Evolutionary conservation across 2,329 filamentous ascomycete species (phyloP), one percentile per base, ranked within the genome.

Genomic region (Epichloe sylvatica): DNA sequence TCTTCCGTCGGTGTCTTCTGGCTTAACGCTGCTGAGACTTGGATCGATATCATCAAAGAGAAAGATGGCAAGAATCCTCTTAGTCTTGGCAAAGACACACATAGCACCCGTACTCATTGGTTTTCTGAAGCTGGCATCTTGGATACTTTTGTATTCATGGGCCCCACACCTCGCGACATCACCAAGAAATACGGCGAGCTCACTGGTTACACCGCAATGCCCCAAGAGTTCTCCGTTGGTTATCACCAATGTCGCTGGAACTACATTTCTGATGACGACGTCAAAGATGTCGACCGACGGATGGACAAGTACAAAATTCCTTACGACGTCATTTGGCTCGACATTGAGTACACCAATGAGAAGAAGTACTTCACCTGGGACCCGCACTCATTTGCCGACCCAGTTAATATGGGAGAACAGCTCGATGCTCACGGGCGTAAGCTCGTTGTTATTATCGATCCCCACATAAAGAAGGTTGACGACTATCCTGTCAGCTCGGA

Each of bases 231-330:
- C 59, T 78, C 91, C 2, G 81, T 98, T 56, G 92, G 80, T 12
- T 96, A 97, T 67, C 92, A 98, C 62, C 92, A 98, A 66, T 97
- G 92, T 66, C 85, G 92, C 59, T 98, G 92, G 92, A 98, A 98
- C 70, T 98, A 98, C 64, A 83, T 96, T 50, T 94, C 88, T 1
- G 91, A 96, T 59, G 89, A 96, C 55, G 92, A 98, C 67, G 90
- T 98, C 51, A 94, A 86, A 66, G 90, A 97, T 60, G 91, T 98
- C 40, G 90, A 97, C 64, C 82, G 86, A 56, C 94, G 94, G 65
- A 95, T 98, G 71, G 90, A 97, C 71, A 94, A 92, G 70, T 80
- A 83, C 68, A 83, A 87, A 63, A 96, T 98, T 49, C 92, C 92
- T 0, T 98, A 97, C 70, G 92, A 98, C 67, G 86, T 97, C 55